A percentile compares a stretch with the other conserved stretches of the same genome.
These are phyloP conservation scores for Ceratocystis cacaofunesta DNA, from an alignment of 2,329 filamentous ascomycete species.

Conservation along the genomic window DNA sequence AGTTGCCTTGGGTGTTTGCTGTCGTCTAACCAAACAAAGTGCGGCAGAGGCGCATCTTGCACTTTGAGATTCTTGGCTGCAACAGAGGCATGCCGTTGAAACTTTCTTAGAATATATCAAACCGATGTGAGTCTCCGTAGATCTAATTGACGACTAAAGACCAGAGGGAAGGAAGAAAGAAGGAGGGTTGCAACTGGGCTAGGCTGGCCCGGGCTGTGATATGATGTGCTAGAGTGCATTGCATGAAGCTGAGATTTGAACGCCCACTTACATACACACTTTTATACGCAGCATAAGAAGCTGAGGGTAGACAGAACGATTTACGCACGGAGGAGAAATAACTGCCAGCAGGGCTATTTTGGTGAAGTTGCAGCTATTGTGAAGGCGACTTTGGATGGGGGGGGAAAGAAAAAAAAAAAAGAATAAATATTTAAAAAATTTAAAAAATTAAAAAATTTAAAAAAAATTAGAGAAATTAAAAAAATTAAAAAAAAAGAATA, in stretches of 20 bases:
- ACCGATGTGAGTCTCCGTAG: not conserved
- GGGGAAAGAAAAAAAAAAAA: no score
- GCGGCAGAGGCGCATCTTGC: not conserved
- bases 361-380: no score
- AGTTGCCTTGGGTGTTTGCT: not conserved
- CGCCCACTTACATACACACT: not conserved
- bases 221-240: not conserved
- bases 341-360: no score
- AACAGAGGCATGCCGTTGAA: not conserved
- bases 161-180: not conserved
- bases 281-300: not conserved
- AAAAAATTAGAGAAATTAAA: no score
- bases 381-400: no score
- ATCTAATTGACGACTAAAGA: not conserved
- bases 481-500: no score
- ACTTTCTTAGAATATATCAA: not conserved
- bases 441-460: no score
- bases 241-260: not conserved
- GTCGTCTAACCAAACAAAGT: not conserved
- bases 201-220: not conserved
- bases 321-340: no score
- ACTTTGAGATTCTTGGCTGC: not conserved
- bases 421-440: no score
- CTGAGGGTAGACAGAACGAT: no score
- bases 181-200: not conserved